Evolutionary conservation across 1,284 basidiomycete genomes (phyloP), one percentile per base, ranked within the genome.

Genomic region (Trichosporon sp.): DNA sequence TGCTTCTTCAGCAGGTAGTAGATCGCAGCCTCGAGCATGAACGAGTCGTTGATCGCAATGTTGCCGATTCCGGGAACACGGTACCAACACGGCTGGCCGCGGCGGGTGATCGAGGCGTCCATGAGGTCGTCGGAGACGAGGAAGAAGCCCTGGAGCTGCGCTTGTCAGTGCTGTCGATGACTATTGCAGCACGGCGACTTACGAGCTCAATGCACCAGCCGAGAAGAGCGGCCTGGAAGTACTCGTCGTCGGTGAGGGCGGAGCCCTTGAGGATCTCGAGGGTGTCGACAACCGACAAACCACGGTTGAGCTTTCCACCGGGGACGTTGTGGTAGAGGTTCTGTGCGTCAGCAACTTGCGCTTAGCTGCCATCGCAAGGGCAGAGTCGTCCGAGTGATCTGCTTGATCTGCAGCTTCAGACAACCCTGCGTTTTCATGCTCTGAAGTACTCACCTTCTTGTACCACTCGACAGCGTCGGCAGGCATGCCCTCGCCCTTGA

Each of bases 21-120:
- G 84, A 99, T 98, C 51, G 96, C 91, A 4, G 89, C 91, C 83
- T 97, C 94, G 81, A 99, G 90, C 92, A 99, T 94, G 87, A 97
- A 96, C 1, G 93, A 88, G 81, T 99, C 96, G 86, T 99, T 99
- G 86, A 99, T 92, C 16, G 97, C 94, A 75, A 98, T 91, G 84
- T 91, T 90, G 68, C 90, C 91, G 70, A 99, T 90, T 32, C 86
- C 85, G 16, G 90, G 83, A 85, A 90, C 84, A 73, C 89, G 88
- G 86, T 96, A 99, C 93, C 94, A 99, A 86, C 96, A 99, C 0
- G 96, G 93, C 83, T 98, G 96, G n/a, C 93, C 92, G n/a, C 96
- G 91, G 54, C 97, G 92, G 5, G 96, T 99, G 78, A 97, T 90
- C 66, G 91, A 93, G 40, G 69, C 79, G 83, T 99, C 97, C 96